Evolutionary conservation across 1,284 basidiomycete species (phyloP).

Genomic region (Cystobasidium sp.): DNA sequence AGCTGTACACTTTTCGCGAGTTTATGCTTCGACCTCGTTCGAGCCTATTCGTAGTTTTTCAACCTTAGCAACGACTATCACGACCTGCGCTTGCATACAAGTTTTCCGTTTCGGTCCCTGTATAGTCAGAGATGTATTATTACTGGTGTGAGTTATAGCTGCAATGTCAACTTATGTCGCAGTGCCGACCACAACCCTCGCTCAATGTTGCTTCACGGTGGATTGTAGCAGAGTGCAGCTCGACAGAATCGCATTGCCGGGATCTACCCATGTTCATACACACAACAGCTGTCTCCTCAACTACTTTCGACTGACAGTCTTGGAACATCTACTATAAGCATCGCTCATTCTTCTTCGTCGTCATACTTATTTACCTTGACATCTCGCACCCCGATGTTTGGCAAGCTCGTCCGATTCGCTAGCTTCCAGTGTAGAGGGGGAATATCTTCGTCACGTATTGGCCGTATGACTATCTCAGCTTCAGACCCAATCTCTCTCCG

Average conservation of each 20-base stretch:
- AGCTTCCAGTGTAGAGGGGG: background rate
- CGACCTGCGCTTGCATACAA: background rate
- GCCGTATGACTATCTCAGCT: conserved; percentile 26
- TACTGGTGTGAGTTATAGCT: too few relatives aligned
- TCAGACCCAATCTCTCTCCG: conserved; percentile 51
- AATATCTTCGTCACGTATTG: background rate
- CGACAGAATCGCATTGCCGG: too few relatives aligned
- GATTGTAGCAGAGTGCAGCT: too few relatives aligned
- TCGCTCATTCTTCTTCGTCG: conserved; percentile 22
- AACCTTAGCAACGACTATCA: background rate
- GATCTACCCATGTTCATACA: too few relatives aligned
- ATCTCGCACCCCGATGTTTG: conserved; percentile 21
- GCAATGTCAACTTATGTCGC: background rate
- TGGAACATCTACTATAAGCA: background rate
- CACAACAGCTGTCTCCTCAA: too few relatives aligned
- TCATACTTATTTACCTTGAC: conserved; percentile 26
- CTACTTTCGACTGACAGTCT: background rate
- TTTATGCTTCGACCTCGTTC: background rate
- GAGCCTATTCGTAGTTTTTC: background rate
- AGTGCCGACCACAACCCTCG: too few relatives aligned
- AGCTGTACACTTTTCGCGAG: conserved; percentile 37
- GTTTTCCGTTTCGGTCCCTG: background rate
- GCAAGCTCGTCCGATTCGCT: conserved; percentile 32
- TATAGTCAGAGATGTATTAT: background rate
- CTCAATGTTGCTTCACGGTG: too few relatives aligned